Conservation (phyloP, 2,329 filamentous ascomycete species). For the Pestalotiopsis sp. region DNA sequence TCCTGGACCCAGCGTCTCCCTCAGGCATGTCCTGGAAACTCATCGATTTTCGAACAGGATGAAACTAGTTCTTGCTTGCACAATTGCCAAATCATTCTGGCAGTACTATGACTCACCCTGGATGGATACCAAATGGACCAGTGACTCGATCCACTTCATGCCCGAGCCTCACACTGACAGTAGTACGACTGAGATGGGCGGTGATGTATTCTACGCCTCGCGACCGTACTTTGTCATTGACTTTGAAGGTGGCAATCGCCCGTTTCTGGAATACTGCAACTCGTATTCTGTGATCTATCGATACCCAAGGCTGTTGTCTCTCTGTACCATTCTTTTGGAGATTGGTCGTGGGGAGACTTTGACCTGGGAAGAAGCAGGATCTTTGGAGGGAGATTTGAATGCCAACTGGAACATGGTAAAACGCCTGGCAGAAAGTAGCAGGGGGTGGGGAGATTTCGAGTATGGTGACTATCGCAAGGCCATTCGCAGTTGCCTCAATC, state of each 20-base stretch:
- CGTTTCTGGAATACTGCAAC: background rate
- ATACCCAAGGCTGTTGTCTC: background rate
- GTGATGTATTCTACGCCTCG: too few relatives aligned
- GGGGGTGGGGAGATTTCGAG: background rate
- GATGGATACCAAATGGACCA: background rate
- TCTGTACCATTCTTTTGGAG: background rate
- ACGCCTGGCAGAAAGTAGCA: background rate
- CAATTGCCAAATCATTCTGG: background rate
- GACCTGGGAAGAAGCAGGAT: background rate
- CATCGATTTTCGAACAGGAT: background rate
- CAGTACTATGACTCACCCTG: slow-evolving; percentile 7
- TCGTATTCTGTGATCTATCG: background rate
- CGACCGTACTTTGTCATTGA: background rate
- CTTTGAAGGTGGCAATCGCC: background rate
- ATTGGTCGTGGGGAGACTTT: background rate
- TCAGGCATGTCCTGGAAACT: background rate
- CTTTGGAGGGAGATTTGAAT: background rate
- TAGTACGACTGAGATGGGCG: too few relatives aligned
- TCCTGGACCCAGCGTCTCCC: background rate
- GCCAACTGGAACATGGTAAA: too few relatives aligned
- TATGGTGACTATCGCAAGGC: background rate
- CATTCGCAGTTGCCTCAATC: background rate
- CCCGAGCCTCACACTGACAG: background rate
- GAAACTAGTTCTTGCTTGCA: background rate
- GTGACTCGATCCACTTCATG: slow-evolving; percentile 4